A percentile compares a stretch with the other conserved stretches of the same genome.
phyloP scores from a whole-genome alignment of 305 asterid genomes.

The Solanum aculeatissimum region DNA sequence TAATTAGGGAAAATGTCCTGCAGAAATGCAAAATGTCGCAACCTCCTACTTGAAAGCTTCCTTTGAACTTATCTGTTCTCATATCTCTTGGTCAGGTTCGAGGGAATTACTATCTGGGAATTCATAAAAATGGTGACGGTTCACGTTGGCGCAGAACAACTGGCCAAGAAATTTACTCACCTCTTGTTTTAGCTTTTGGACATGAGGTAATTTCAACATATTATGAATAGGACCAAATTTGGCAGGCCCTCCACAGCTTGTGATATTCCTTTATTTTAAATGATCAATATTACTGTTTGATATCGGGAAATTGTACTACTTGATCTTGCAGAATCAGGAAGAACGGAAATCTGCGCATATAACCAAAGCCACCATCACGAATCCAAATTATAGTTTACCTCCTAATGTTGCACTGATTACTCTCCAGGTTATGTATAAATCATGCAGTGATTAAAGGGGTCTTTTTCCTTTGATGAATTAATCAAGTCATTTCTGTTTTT shows the following conservation, averaged over 20 bases:
- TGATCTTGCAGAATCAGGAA: slow-evolving; percentile 35
- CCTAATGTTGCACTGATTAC: slow-evolving; percentile 65
- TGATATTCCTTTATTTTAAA: not conserved
- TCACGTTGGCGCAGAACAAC: slow-evolving; percentile 73
- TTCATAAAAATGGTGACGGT: slow-evolving; percentile 49
- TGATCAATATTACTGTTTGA: not conserved
- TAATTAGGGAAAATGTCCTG: not conserved
- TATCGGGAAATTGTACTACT: not conserved
- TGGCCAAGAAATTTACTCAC: slow-evolving; percentile 86
- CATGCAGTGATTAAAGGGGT: not conserved
- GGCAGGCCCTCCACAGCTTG: not conserved
- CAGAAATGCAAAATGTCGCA: not conserved
- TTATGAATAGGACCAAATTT: not conserved
- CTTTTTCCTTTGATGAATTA: not conserved
- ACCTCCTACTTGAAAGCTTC: not conserved
- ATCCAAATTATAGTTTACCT: slow-evolving; percentile 54
- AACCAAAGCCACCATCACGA: slow-evolving; percentile 44
- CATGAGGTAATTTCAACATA: slow-evolving; percentile 37
- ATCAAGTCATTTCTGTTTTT: not conserved
- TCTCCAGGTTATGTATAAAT: slow-evolving; percentile 50
- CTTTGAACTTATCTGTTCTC: not conserved
- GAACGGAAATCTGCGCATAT: slow-evolving; percentile 46
- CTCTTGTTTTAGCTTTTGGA: slow-evolving; percentile 64
- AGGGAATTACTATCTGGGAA: slow-evolving; percentile 55
- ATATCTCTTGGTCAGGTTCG: slow-evolving; percentile 36